These are phyloP conservation scores for Melanomma pulvis-pyrius DNA, from an alignment of 495 filamentous ascomycete genomes.

Conservation along the genomic window DNA sequence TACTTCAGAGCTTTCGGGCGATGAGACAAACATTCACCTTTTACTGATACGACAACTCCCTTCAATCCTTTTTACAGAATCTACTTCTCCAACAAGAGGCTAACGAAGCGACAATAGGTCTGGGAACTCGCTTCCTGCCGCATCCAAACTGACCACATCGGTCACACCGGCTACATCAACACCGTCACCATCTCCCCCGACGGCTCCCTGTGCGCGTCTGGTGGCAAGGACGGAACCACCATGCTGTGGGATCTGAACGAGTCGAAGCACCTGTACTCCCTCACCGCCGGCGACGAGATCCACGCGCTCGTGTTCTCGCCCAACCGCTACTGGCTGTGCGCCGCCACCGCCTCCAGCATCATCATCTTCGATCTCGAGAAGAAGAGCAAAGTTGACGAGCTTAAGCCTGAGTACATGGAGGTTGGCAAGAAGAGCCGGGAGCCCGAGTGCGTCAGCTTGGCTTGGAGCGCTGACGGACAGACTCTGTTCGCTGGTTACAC, in stretches of 20 bases:
- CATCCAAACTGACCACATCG: constrained; percentile 99
- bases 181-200: constrained; percentile 99
- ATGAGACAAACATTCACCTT: constrained; percentile 97
- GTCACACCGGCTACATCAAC: constrained; percentile 99
- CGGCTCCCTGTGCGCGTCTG: constrained; percentile 97
- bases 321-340: constrained; percentile 99
- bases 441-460: constrained; percentile 95
- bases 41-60: constrained; percentile 69
- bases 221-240: constrained; percentile 99
- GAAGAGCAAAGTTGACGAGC: constrained; percentile 99
- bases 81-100: neutral
- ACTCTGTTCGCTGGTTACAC: constrained; percentile 99
- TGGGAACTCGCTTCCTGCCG: constrained; percentile 99
- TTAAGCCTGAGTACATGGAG: constrained; percentile 96
- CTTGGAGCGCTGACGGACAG: constrained; percentile 97
- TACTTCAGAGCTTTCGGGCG: constrained; percentile 98
- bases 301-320: constrained; percentile 99
- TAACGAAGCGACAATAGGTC: constrained; percentile 61
- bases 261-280: constrained; percentile 99
- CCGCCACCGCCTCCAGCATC: constrained; percentile 92
- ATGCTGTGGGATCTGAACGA: constrained; percentile 99
- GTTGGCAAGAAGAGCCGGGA: constrained; percentile 99
- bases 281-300: constrained; percentile 99
- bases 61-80: neutral
- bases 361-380: constrained; percentile 99